Base-by-base conservation (phyloP, 306 rosid genomes). In the Myrica gale region DNA sequence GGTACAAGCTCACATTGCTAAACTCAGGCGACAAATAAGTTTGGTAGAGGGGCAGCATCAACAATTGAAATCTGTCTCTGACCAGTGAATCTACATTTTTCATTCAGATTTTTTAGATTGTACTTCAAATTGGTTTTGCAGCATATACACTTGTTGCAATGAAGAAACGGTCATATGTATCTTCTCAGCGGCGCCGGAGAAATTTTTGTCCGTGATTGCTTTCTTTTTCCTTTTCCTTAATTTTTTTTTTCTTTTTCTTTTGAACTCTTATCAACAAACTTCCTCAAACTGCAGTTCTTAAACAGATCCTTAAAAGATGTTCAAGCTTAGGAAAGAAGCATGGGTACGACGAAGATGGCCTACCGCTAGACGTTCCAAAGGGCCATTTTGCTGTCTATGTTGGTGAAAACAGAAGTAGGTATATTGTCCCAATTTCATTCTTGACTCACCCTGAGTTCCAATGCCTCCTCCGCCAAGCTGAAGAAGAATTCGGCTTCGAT, bases 341-440 rank as follows among this genome's bases (percentile, higher is more conserved):
- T 15, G 87, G 80, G 0, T 82, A 84, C 57, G 87, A 84, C 1
- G 91, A 89, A 43, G 81, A 90, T 68, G 89, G 87, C 0, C 90
- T 86, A 7, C 98, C 95, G 2, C 50, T 85, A 3, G 97, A 95
- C 21, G 97, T 95, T 62, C 97, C 97, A 7, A 92, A 90, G 76
- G 98, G 98, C 0, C 98, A 95, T 72, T 95, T 95, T 47, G 84
- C 96, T 0, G 97, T 95, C 0, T 95, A 95, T 4, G 98, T 95
- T 1, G 97, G 98, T 3, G 94, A 90, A 50, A 95, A 90, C 57
- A 71, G 97, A 74, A 92, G 84, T 45, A 87, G 98, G 80, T 83
- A 85, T 84, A 89, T 95, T 74, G 97, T 95, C 5, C 97, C 98
- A 0, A 95, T 95, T 80, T 92, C 97, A 0, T 87, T 92, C 82